Base-by-base conservation (phyloP, 2,329 filamentous ascomycete species). In the Hymenoscyphus linearis region DNA sequence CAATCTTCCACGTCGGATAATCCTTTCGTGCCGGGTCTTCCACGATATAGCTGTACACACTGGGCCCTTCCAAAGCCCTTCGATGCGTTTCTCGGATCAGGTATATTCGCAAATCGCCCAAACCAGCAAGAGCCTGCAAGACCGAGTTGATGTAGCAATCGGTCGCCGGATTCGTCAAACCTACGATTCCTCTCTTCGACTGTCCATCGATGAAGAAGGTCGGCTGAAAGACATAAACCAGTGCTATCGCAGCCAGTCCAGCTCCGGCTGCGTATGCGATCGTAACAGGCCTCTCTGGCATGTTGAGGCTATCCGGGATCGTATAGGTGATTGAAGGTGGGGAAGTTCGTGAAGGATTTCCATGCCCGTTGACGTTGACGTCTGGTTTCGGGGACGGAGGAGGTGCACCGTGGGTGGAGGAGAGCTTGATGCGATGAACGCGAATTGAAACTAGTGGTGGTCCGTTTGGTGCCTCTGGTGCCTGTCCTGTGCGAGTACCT, bases 81-180 rank as follows among this genome's bases (percentile, higher is more conserved):
- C 92, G 85, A 75, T 97, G 91, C 36, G 90, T 88, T 77, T 98
- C 93, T 67, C 91, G 85, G 71, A 98, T 97, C 64, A 99, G 80
- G 77, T 97, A 99, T 67, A 95, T 77, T 65, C 95, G 87, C 71
- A 99, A 79, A 73, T 98, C 92, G 56, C 89, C 90, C 35, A 98
- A 80, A 2, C 95, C 95, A 14, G 95, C 93, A 52, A 99, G 82
- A 7, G 91, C 92, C 78, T 99, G 95, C 37, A 99, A 84, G 22
- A 96, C 89, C 26, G 92, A 96, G 76, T 99, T 99, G 79, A 98
- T 97, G 76, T 93, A 95, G 79, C 90, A 95, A 75, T 95, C 95
- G 76, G 99, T 99, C 68, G 93, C 95, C 9, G 91, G 87, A 75
- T 99, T 99, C 58, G 82, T 81, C 60, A 98, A 82, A 44, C 95